These are phyloP conservation scores for Stagonosporopsis cucurbitacearum DNA, from an alignment of 2,329 filamentous ascomycete species.

Conservation along the genomic window DNA sequence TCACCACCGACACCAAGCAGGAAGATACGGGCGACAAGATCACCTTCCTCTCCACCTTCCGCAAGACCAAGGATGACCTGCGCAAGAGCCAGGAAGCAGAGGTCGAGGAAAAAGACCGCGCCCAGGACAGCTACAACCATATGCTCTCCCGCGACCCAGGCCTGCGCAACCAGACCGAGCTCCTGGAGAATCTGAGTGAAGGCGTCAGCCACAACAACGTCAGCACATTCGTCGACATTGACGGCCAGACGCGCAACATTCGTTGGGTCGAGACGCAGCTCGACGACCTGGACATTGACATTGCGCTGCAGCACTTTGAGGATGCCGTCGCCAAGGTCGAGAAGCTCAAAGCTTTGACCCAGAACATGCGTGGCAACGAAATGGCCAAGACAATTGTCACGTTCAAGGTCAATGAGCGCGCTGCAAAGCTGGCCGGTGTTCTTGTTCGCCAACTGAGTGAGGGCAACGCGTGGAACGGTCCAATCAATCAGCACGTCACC, in stretches of 20 bases:
- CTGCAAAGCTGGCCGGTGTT: slow-evolving; percentile 75
- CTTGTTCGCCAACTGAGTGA: slow-evolving; percentile 79
- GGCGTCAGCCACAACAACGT: slow-evolving; percentile 72
- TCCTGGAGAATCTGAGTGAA: slow-evolving; percentile 75
- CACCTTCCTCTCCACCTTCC: slow-evolving; percentile 82
- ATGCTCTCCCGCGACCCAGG: slow-evolving; percentile 80
- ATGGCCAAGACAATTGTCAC: slow-evolving; percentile 92
- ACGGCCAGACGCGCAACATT: slow-evolving; percentile 94
- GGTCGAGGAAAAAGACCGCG: slow-evolving; percentile 83
- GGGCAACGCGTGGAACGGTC: slow-evolving; percentile 75
- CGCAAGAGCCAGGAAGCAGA: slow-evolving; percentile 85
- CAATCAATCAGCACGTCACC: slow-evolving; percentile 79
- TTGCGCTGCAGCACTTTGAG: slow-evolving; percentile 89
- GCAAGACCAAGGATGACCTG: slow-evolving; percentile 90
- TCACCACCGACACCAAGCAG: slow-evolving; percentile 92
- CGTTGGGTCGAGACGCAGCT: slow-evolving; percentile 95
- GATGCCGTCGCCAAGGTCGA: slow-evolving; percentile 83
- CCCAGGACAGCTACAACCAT: slow-evolving; percentile 84
- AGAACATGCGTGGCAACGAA: slow-evolving; percentile 80
- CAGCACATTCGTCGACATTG: slow-evolving; percentile 87
- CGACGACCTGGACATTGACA: slow-evolving; percentile 94
- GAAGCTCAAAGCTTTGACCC: slow-evolving; percentile 79
- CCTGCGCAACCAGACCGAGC: slow-evolving; percentile 77
- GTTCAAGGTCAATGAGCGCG: slow-evolving; percentile 87
- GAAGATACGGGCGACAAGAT: slow-evolving; percentile 79